phyloP scores from a whole-genome alignment of 2,329 filamentous ascomycete species.

The Arthrobotrys musiformis region DNA sequence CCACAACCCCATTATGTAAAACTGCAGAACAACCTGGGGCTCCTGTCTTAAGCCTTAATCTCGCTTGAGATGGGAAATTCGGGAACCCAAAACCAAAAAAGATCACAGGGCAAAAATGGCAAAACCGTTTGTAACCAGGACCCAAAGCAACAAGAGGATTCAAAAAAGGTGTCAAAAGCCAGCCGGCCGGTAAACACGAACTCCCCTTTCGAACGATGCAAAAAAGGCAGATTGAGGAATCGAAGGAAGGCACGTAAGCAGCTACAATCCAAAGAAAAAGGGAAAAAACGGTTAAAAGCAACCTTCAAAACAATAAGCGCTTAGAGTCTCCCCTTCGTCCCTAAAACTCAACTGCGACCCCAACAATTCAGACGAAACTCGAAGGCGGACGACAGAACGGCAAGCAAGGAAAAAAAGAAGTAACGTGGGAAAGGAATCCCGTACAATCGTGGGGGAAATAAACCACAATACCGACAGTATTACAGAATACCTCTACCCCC shows the following conservation, averaged over 20 bases:
- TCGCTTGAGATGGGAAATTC: constrained; percentile 54
- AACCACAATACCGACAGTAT: not conserved
- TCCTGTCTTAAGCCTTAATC: constrained; percentile 24
- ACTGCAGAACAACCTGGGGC: not conserved
- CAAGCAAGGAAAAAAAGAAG: not conserved
- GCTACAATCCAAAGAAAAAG: not conserved
- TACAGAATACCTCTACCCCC: not conserved
- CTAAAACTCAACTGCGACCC: constrained; percentile 19
- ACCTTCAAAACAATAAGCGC: constrained; percentile 38
- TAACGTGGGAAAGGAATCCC: constrained; percentile 4
- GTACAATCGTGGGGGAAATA: constrained; percentile 29
- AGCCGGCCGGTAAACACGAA: not conserved
- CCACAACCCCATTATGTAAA: constrained; percentile 37
- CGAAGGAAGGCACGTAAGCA: not conserved
- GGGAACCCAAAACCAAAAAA: constrained; percentile 14
- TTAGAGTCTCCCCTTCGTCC: not conserved
- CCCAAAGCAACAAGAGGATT: not conserved
- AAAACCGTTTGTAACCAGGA: constrained; percentile 35
- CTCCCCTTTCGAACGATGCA: constrained; percentile 1
- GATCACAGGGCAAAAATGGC: constrained; percentile 30
- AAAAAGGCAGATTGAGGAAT: constrained; percentile 11
- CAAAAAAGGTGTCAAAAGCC: not conserved
- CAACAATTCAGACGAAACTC: constrained; percentile 13
- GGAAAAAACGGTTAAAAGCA: constrained; percentile 43
- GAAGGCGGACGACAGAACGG: constrained; percentile 38